Evolutionary conservation across 2,329 filamentous ascomycete genomes (phyloP).

Genomic region (Pyrenochaeta sp.): DNA sequence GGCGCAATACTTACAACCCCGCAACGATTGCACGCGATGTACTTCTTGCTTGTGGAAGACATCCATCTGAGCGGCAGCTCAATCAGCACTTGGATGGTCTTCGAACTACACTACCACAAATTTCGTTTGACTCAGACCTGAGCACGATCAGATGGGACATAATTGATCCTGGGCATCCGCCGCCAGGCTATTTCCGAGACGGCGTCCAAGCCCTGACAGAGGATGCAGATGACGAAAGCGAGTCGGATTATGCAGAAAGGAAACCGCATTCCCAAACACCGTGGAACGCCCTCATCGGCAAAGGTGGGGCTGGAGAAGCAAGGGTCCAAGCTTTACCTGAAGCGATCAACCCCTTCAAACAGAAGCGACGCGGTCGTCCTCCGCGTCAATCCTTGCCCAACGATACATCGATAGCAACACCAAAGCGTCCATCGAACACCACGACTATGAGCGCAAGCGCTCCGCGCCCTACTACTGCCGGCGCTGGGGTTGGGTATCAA

Average conservation of each 20-base stretch:
- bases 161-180: constrained; percentile 64
- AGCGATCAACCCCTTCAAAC: constrained; percentile 42
- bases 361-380: constrained; percentile 47
- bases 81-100: constrained; percentile 67
- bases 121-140: constrained; percentile 61
- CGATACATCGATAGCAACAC: constrained; percentile 22
- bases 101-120: constrained; percentile 51
- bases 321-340: constrained; percentile 40
- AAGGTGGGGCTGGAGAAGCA: constrained; percentile 22
- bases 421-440: constrained; percentile 18
- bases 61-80: constrained; percentile 66
- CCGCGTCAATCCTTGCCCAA: constrained; percentile 42
- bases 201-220: constrained; percentile 34
- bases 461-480: constrained; percentile 25
- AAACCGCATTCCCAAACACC: constrained; percentile 18
- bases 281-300: constrained; percentile 30
- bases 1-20: constrained; percentile 65
- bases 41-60: constrained; percentile 67
- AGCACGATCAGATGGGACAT: constrained; percentile 69
- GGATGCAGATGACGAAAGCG: constrained; percentile 47
- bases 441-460: constrained; percentile 36
- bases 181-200: constrained; percentile 43
- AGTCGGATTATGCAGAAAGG: constrained; percentile 43
- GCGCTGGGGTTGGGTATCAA: constrained; percentile 50
- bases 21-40: constrained; percentile 71